Evolutionary conservation across 371 early-diverging fungal genomes (phyloP).

Genomic region (Caulochytrium protostelioides): DNA sequence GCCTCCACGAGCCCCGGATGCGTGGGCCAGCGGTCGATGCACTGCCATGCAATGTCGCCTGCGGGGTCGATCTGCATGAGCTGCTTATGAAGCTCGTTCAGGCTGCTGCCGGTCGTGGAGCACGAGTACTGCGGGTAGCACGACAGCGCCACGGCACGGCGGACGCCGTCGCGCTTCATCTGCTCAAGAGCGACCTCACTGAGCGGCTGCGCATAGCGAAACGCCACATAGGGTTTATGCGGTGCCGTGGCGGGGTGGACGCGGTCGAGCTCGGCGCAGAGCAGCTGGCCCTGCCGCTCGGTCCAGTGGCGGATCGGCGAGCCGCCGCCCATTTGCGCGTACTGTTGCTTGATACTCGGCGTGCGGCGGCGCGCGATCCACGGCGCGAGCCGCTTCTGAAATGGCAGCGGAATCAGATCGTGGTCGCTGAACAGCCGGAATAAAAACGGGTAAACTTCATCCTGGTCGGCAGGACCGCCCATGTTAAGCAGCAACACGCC

Average conservation of each 20-base stretch:
- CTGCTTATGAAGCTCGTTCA: conserved; percentile 63
- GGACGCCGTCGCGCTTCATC: conserved; percentile 62
- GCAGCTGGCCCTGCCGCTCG: conserved; percentile 51
- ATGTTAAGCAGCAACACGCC: conserved; percentile 76
- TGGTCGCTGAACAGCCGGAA: conserved; percentile 72
- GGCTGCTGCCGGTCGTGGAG: conserved; percentile 77
- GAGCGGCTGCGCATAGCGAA: conserved; percentile 71
- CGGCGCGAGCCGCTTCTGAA: conserved; percentile 48
- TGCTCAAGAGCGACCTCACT: conserved; percentile 45
- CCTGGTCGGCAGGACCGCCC: conserved; percentile 50
- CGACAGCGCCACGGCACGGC: conserved; percentile 69
- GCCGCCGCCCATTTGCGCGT: conserved; percentile 81
- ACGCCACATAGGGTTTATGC: conserved; percentile 77
- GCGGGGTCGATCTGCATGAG: conserved; percentile 38
- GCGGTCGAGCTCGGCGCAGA: conserved; percentile 53
- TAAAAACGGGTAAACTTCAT: conserved; percentile 62
- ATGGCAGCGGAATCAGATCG: conserved; percentile 75
- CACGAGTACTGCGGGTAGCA: conserved; percentile 94
- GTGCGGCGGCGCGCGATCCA: conserved; percentile 65
- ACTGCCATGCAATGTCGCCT: conserved; percentile 53
- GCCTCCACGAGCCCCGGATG: conserved; percentile 67
- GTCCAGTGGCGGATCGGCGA: conserved; percentile 84
- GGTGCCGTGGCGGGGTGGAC: conserved; percentile 65
- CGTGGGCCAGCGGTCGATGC: conserved; percentile 83
- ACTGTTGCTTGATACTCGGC: conserved; percentile 66